Percentiles rank a stretch among this genome's conserved stretches.
Evolutionary conservation across 176 grass and related monocot species (phyloP).

Genomic region (Themeda triandra): DNA sequence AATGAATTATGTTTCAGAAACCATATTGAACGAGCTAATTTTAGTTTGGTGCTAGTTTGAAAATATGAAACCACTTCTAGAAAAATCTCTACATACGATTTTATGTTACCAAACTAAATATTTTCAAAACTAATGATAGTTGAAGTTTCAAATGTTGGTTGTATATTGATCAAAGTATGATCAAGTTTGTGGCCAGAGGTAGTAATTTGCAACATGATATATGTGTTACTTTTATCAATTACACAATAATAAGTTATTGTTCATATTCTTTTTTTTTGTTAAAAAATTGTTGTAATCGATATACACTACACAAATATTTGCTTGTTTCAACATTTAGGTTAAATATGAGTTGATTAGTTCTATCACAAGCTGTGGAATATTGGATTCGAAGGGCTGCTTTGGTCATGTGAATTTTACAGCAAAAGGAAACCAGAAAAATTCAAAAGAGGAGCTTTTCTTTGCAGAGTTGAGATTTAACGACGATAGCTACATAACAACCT

Average conservation of each 20-base stretch:
- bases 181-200: background rate
- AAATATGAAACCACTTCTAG: too few species aligned
- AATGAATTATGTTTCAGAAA: too few species aligned
- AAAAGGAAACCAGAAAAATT: background rate
- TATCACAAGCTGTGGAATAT: background rate
- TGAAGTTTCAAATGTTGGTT: background rate
- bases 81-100: background rate
- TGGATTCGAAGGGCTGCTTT: background rate
- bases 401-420: slow-evolving; percentile 7
- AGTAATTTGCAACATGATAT: background rate
- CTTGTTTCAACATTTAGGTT: background rate
- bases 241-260: background rate
- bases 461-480: background rate
- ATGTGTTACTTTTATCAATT: background rate
- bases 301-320: background rate
- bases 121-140: background rate
- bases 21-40: too few species aligned
- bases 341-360: background rate
- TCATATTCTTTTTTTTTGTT: background rate
- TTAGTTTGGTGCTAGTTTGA: too few species aligned
- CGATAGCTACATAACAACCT: background rate
- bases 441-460: background rate
- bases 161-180: background rate
- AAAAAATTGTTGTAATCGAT: background rate
- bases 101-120: background rate